Evolutionary conservation across 441 rosid genomes (phyloP).

Genomic region (Adansonia madagascariensis): DNA sequence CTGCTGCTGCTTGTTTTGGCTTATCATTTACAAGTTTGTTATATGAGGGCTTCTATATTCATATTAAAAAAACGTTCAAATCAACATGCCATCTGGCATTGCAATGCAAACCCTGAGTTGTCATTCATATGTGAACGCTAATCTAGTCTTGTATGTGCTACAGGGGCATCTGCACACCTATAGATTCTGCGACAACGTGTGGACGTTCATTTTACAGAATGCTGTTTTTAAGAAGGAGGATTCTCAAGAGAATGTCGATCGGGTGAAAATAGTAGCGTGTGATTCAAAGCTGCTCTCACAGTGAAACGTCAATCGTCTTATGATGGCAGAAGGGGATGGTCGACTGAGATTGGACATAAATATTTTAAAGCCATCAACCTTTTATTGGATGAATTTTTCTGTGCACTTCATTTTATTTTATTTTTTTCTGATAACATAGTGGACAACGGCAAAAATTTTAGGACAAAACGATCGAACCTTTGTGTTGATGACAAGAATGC

Average conservation of each 20-base stretch:
- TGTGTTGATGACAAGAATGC: slow-evolving; percentile 4
- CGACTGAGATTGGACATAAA: slow-evolving; percentile 18
- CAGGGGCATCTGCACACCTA: slow-evolving; percentile 99
- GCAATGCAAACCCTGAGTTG: neutral
- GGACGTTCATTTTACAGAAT: slow-evolving; percentile 92
- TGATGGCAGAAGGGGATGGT: slow-evolving; percentile 21
- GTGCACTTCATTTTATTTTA: slow-evolving; percentile 19
- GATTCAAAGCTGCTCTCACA: slow-evolving; percentile 90
- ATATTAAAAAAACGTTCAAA: neutral
- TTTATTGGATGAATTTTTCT: slow-evolving; percentile 24
- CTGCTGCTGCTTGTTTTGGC: neutral
- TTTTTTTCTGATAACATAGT: slow-evolving; percentile 21
- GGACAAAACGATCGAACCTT: slow-evolving; percentile 20
- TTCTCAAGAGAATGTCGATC: slow-evolving; percentile 57
- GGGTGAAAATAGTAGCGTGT: slow-evolving; percentile 94
- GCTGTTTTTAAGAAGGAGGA: slow-evolving; percentile 79
- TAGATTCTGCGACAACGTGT: slow-evolving; percentile 96
- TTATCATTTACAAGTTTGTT: neutral
- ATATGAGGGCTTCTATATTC: neutral
- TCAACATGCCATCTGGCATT: neutral
- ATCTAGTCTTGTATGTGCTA: neutral
- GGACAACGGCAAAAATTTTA: slow-evolving; percentile 22
- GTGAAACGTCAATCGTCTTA: slow-evolving; percentile 40
- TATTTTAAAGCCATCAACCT: slow-evolving; percentile 34
- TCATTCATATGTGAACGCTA: neutral